Evolutionary conservation across 106 monocot species (phyloP).

Genomic region (Dioscorea zingiberensis): DNA sequence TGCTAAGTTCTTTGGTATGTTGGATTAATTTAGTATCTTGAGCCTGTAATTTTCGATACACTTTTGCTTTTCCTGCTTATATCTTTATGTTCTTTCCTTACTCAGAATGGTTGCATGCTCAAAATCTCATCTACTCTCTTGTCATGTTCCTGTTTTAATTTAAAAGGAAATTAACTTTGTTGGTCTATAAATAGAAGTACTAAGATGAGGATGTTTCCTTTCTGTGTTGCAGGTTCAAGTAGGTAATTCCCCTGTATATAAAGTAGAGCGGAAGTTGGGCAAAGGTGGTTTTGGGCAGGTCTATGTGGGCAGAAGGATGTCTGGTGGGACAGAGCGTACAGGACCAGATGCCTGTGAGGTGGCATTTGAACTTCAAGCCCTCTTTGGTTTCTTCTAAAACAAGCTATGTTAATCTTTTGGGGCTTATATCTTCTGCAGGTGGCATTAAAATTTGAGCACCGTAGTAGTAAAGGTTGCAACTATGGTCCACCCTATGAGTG

Average conservation of each 20-base stretch:
- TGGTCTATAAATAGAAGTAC: not conserved
- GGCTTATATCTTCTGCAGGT: constrained; percentile 36
- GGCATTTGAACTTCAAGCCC: not conserved
- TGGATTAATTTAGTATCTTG: too few species aligned
- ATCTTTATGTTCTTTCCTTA: too few species aligned
- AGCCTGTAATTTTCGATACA: too few species aligned
- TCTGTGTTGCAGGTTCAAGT: constrained; percentile 74
- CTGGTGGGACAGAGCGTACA: constrained; percentile 81
- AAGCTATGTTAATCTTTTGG: not conserved
- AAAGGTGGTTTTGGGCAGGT: constrained; percentile 99
- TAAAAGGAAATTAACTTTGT: not conserved
- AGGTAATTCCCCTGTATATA: constrained; percentile 92
- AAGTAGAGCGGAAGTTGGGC: constrained; percentile 97
- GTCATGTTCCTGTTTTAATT: too few species aligned
- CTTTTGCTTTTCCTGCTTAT: too few species aligned
- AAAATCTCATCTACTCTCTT: too few species aligned
- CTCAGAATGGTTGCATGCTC: too few species aligned
- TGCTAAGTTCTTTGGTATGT: too few species aligned
- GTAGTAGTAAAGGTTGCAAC: constrained; percentile 86
- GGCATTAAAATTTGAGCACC: constrained; percentile 86
- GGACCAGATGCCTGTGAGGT: constrained; percentile 98
- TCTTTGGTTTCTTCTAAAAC: not conserved
- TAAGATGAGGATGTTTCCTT: not conserved
- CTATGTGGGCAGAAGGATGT: constrained; percentile 88
- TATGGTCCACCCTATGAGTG: constrained; percentile 92